These are phyloP conservation scores for Protea cynaroides DNA, from an alignment of 164 flowering plant genomes.

Conservation along the genomic window DNA sequence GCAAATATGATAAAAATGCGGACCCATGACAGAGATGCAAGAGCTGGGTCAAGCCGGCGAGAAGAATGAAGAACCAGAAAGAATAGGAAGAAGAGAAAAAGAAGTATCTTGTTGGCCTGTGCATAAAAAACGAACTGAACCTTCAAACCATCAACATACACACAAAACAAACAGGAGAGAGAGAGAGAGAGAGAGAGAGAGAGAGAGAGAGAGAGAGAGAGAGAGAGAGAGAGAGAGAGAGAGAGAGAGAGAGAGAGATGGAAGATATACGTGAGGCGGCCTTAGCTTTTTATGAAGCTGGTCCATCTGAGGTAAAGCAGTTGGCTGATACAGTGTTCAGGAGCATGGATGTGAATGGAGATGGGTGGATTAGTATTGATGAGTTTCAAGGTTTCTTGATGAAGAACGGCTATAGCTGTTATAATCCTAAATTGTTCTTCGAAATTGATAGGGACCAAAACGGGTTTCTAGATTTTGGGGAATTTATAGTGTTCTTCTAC, in stretches of 20 bases:
- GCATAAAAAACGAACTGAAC: too few relatives aligned
- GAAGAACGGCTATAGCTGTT: too few relatives aligned
- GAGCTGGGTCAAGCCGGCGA: too few relatives aligned
- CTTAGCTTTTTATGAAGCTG: not conserved
- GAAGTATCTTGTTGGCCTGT: too few relatives aligned
- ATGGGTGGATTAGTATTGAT: not conserved
- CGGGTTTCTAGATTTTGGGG: conserved; percentile 2
- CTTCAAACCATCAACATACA: too few relatives aligned
- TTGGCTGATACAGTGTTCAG: not conserved
- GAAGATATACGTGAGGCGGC: not conserved
- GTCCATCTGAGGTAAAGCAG: not conserved
- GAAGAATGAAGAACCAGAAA: too few relatives aligned
- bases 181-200: too few relatives aligned
- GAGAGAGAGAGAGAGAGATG: not conserved
- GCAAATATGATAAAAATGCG: too few relatives aligned
- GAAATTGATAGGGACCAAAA: conserved; percentile 2
- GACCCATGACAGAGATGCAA: too few relatives aligned
- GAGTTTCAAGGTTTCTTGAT: not conserved
- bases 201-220: too few relatives aligned
- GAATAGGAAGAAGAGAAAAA: too few relatives aligned
- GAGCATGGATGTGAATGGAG: not conserved
- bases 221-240: not conserved
- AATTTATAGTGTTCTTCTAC: conserved; percentile 3
- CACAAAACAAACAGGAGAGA: too few relatives aligned
- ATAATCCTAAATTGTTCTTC: not conserved